Conservation (phyloP, 306 rosid genomes). For the Gleditsia sinensis region DNA sequence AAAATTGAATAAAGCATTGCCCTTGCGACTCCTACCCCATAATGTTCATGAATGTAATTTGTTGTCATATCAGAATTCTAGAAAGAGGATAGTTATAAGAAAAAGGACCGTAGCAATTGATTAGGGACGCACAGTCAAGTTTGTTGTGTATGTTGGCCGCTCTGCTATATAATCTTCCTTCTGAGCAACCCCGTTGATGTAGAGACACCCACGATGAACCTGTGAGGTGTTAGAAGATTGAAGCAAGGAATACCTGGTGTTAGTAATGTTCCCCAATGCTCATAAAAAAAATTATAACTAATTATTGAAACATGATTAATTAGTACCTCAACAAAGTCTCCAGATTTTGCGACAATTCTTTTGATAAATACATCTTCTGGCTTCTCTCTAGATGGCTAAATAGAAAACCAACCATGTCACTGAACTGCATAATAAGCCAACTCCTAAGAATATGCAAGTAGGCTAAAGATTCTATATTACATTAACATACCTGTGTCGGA, state of each 20-base stretch:
- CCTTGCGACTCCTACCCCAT: not conserved
- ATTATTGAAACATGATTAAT: not conserved
- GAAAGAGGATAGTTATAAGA: slow-evolving; percentile 18
- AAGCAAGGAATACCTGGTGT: slow-evolving; percentile 27
- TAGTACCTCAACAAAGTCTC: slow-evolving; percentile 79
- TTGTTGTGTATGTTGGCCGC: slow-evolving; percentile 50
- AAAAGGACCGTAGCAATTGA: slow-evolving; percentile 13
- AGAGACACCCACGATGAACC: slow-evolving; percentile 69
- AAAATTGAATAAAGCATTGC: slow-evolving; percentile 12
- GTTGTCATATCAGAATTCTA: not conserved
- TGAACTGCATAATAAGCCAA: slow-evolving; percentile 19
- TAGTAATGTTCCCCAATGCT: not conserved
- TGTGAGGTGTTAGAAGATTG: slow-evolving; percentile 34
- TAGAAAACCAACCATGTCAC: slow-evolving; percentile 39
- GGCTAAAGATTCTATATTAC: slow-evolving; percentile 22
- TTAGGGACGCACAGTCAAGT: slow-evolving; percentile 53
- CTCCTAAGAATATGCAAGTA: slow-evolving; percentile 17
- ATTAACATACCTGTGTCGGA: slow-evolving; percentile 73
- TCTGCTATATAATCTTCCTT: slow-evolving; percentile 70
- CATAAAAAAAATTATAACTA: not conserved
- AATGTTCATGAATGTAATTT: slow-evolving; percentile 11
- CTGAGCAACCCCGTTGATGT: slow-evolving; percentile 69
- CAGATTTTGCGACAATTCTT: slow-evolving; percentile 86
- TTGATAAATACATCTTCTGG: slow-evolving; percentile 63
- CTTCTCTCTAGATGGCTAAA: slow-evolving; percentile 51